phyloP scores from a whole-genome alignment of 331 rosid genomes.

The Dryas integrifolia region DNA sequence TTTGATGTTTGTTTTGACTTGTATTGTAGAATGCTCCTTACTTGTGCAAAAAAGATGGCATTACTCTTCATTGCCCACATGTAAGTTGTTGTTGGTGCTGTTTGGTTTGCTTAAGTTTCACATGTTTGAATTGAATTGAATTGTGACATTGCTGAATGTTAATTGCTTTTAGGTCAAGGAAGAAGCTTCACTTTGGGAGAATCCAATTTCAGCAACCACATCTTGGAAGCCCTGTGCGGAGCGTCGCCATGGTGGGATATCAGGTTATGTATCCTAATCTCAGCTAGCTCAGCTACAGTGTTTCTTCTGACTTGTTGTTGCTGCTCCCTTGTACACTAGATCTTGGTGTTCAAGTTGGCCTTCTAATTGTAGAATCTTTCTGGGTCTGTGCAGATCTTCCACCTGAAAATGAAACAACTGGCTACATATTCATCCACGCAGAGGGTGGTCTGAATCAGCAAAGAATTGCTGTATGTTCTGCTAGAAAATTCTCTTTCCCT shows the following conservation, averaged over 20 bases:
- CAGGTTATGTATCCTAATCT: constrained; percentile 45
- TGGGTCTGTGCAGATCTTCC: constrained; percentile 68
- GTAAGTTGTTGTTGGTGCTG: constrained; percentile 49
- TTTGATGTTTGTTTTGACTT: constrained; percentile 5
- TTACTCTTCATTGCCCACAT: constrained; percentile 87
- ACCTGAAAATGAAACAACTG: constrained; percentile 76
- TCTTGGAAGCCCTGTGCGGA: constrained; percentile 99
- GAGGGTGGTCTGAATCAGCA: constrained; percentile 99
- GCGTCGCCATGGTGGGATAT: constrained; percentile 69
- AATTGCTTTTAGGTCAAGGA: constrained; percentile 68
- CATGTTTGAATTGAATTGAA: not conserved
- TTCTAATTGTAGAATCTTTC: constrained; percentile 13
- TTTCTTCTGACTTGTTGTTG: not conserved
- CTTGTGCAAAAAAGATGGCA: constrained; percentile 87
- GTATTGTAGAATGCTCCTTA: constrained; percentile 74
- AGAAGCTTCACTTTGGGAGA: constrained; percentile 91
- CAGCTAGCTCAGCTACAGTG: not conserved
- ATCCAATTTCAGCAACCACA: constrained; percentile 87
- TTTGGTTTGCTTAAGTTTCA: constrained; percentile 12
- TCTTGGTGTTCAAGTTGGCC: constrained; percentile 3
- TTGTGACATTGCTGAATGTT: not conserved
- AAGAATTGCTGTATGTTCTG: constrained; percentile 80
- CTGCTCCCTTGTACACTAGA: not conserved
- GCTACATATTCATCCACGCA: constrained; percentile 93
- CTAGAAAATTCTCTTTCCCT: constrained; percentile 10